Percentiles rank a stretch among this genome's conserved stretches.
These are phyloP conservation scores for Eucalyptus cloeziana DNA, from an alignment of 345 rosid species.

Conservation along the genomic window DNA sequence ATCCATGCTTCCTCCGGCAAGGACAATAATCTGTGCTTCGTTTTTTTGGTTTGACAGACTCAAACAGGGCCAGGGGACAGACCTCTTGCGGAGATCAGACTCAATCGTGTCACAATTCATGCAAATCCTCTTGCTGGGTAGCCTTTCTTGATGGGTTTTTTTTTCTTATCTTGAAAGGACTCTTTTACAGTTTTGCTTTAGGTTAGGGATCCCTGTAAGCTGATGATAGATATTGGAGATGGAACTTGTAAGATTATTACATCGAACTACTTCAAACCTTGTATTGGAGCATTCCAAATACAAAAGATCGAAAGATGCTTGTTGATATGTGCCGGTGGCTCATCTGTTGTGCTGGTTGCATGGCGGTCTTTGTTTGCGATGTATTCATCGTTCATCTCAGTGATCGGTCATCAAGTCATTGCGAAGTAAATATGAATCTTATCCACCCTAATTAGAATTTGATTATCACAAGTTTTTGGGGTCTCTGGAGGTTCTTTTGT, in stretches of 20 bases:
- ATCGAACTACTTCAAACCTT: background rate
- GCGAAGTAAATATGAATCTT: background rate
- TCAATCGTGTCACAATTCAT: slow-evolving; percentile 88
- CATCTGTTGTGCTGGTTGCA: background rate
- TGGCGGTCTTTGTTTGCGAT: background rate
- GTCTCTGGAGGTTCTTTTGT: background rate
- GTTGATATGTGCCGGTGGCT: background rate
- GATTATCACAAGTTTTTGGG: background rate
- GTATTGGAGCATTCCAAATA: background rate
- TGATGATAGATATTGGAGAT: background rate
- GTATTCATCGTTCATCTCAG: background rate
- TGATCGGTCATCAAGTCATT: background rate
- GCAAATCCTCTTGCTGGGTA: slow-evolving; percentile 97
- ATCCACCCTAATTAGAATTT: background rate
- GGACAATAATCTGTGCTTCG: background rate
- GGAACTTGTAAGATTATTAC: background rate
- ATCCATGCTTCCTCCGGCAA: background rate
- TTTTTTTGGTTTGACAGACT: slow-evolving; percentile 39
- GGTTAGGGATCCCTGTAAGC: background rate
- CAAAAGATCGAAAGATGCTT: background rate
- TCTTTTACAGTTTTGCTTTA: background rate
- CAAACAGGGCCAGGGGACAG: slow-evolving; percentile 82
- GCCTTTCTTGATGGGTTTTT: background rate
- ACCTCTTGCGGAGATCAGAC: slow-evolving; percentile 94
- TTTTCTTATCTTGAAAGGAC: background rate